phyloP scores from a whole-genome alignment of 306 rosid species.

The Castanea mollissima region DNA sequence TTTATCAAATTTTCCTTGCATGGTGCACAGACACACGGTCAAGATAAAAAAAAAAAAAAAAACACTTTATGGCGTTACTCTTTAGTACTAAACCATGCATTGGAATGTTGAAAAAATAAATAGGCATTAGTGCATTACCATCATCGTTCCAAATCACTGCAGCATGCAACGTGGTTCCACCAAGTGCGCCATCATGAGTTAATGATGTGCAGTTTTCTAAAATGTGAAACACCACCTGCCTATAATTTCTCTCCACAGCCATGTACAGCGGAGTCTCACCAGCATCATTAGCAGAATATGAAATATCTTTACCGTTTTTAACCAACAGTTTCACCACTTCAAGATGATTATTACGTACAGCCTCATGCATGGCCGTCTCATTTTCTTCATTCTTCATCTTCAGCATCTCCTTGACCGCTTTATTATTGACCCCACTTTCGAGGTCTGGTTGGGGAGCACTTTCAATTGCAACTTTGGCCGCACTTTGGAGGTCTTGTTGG shows the following conservation, averaged over 20 bases:
- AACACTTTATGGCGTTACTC: too few species aligned
- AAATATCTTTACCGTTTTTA: not conserved
- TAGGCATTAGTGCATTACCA: not conserved
- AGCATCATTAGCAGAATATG: not conserved
- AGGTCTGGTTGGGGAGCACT: not conserved
- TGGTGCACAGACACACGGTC: too few species aligned
- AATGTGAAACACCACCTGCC: not conserved
- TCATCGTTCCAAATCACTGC: not conserved
- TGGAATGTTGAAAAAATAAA: not conserved
- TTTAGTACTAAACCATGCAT: too few species aligned
- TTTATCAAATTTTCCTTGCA: too few species aligned
- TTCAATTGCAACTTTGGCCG: too few species aligned
- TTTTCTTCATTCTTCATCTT: not conserved
- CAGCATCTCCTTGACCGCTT: not conserved
- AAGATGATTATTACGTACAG: not conserved
- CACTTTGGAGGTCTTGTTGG: too few species aligned
- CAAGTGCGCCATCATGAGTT: not conserved
- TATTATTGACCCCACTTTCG: too few species aligned
- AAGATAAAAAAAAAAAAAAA: too few species aligned
- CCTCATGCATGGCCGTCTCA: constrained; percentile 9
- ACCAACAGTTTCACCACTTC: not conserved
- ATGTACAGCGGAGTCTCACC: constrained; percentile 19
- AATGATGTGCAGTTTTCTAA: not conserved
- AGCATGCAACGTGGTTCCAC: constrained; percentile 6
- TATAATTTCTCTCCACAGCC: not conserved